Evolutionary conservation across 768 basidiomycete species (phyloP), one percentile per base, ranked within the genome.

Genomic region (Piloderma croceum): DNA sequence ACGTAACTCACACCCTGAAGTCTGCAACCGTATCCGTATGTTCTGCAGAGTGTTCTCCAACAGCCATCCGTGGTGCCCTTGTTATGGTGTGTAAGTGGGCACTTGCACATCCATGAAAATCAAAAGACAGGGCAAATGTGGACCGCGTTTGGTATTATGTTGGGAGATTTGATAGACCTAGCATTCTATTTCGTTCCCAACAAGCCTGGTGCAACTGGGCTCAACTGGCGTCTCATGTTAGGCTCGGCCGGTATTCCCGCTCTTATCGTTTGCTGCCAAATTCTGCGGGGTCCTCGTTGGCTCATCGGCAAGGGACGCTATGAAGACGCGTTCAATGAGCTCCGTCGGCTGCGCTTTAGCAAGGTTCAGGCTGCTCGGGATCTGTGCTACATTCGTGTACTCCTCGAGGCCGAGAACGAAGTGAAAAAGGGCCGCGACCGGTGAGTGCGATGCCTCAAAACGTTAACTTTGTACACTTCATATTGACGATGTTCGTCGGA

Each of bases 61-160:
- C 80, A 0, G 43, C 61, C 5, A 79, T 83, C 34, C 74, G 81
- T 46, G 81, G 80, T 35, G 79, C 69, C 0, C 67, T 81, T 13
- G 76, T 77, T 41, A 81, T 81, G 77, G 71, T 73, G 62, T 81
- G 81, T n/a, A n/a, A n/a, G n/a, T n/a, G n/a, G n/a, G n/a, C n/a
- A n/a, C n/a, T n/a, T n/a, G n/a, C n/a, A n/a, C n/a, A n/a, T n/a
- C n/a, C n/a, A n/a, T n/a, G n/a, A n/a, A n/a, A n/a, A n/a, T n/a
- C n/a, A n/a, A n/a, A n/a, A n/a, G n/a, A n/a, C n/a, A n/a, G 52
- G 56, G 63, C 76, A 78, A 58, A 74, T 72, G 61, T 82, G 75
- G 76, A 83, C 81, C 2, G 81, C 79, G 1, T 83, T 84, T 51
- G 77, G 76, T 38, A 79, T 84, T 57, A 68, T 63, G 57, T 12